Percentiles rank a stretch among this genome's conserved stretches.
phyloP scores from a whole-genome alignment of 164 flowering plant genomes.

The Amborella trichopoda region DNA sequence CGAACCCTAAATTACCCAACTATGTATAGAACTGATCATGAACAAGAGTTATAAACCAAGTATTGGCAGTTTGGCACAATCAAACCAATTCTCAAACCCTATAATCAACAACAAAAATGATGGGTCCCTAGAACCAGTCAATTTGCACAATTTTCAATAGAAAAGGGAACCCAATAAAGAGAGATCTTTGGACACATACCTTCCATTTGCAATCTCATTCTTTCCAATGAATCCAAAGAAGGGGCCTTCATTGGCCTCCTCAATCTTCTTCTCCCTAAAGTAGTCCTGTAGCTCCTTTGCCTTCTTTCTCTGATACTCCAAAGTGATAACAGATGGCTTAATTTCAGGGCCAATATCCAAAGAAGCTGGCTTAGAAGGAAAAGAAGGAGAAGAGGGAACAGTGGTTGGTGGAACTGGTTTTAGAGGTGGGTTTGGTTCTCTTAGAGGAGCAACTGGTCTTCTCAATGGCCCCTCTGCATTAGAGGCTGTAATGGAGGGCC shows the following conservation, averaged over 20 bases:
- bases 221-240: slow-evolving; percentile 77
- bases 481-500: not conserved
- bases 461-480: not conserved
- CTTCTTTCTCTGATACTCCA: slow-evolving; percentile 89
- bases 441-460: slow-evolving; percentile 1
- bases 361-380: not conserved
- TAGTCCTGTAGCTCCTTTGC: slow-evolving; percentile 95
- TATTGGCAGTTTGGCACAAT: too few species aligned
- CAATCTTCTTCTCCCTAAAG: slow-evolving; percentile 82
- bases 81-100: too few species aligned
- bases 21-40: too few species aligned
- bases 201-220: slow-evolving; percentile 90
- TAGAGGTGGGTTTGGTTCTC: slow-evolving; percentile 1
- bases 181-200: too few species aligned
- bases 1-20: too few species aligned
- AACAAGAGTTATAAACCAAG: too few species aligned
- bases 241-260: slow-evolving; percentile 75
- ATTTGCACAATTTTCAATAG: too few species aligned
- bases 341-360: slow-evolving; percentile 5
- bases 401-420: not conserved
- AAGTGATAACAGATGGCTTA: slow-evolving; percentile 33
- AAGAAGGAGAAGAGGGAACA: slow-evolving; percentile 1
- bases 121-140: too few species aligned
- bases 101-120: too few species aligned
- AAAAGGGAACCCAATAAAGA: too few species aligned